Percentiles rank a stretch among this genome's conserved stretches.
Conservation (phyloP, 1,284 basidiomycete genomes). For the Pulchroboletus neoregius region DNA sequence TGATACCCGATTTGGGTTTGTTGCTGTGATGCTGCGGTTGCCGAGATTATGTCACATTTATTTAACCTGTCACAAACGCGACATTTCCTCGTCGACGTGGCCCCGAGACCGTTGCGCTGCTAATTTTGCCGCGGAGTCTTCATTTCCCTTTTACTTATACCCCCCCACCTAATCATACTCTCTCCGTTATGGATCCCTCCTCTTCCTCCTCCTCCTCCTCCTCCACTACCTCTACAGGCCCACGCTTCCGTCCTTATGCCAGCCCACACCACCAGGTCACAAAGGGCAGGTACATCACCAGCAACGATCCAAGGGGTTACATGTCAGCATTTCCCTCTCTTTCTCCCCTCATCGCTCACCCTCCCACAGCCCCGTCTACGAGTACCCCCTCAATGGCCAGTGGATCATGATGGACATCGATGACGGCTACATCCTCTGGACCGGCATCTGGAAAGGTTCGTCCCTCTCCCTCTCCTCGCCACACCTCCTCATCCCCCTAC, state of each 20-base stretch:
- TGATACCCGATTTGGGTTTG: constrained; percentile 27
- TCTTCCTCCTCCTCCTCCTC: constrained; percentile 33
- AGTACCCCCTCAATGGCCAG: constrained; percentile 81
- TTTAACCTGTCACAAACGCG: constrained; percentile 23
- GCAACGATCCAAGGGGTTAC: constrained; percentile 82
- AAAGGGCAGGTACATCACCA: constrained; percentile 81
- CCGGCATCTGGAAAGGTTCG: constrained; percentile 84
- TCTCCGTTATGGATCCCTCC: constrained; percentile 19
- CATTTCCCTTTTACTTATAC: constrained; percentile 31
- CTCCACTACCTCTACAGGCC: constrained; percentile 42
- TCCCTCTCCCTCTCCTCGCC: neutral
- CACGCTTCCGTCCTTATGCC: constrained; percentile 71
- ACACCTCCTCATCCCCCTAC: constrained; percentile 12
- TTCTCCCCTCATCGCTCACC: constrained; percentile 5
- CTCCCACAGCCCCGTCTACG: constrained; percentile 67
- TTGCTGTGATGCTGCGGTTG: constrained; percentile 36
- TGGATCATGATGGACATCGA: constrained; percentile 94
- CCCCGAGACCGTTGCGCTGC: constrained; percentile 29
- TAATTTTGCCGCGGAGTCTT: constrained; percentile 34
- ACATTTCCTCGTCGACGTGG: constrained; percentile 37
- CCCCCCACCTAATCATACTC: constrained; percentile 16
- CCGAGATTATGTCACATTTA: constrained; percentile 33
- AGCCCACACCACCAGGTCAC: constrained; percentile 76
- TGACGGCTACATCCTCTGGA: constrained; percentile 83
- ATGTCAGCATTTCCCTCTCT: constrained; percentile 46